Conservation (phyloP, 208 protist species). For the Trypanosoma platydactyli region DNA sequence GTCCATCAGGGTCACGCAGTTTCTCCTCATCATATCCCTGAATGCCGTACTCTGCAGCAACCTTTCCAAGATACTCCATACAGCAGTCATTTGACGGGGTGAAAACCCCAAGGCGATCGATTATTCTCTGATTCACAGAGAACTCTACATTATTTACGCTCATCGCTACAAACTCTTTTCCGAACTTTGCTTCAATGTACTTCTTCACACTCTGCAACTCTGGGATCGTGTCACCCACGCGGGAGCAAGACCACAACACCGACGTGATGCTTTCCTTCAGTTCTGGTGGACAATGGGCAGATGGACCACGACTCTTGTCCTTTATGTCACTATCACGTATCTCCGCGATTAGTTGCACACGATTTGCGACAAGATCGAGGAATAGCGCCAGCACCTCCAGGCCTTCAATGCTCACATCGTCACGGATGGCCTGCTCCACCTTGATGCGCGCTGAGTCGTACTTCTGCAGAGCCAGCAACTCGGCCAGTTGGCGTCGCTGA, state of each 20-base stretch:
- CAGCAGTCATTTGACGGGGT: conserved; percentile 81
- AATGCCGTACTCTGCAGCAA: conserved; percentile 76
- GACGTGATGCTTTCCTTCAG: conserved; percentile 90
- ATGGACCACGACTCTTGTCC: conserved; percentile 32
- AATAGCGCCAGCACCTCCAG: conserved; percentile 85
- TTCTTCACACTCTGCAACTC: conserved; percentile 78
- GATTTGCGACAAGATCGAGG: conserved; percentile 80
- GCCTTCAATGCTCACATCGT: conserved; percentile 88
- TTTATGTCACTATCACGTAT: conserved; percentile 48
- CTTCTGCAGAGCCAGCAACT: conserved; percentile 85
- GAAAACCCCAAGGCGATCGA: conserved; percentile 78
- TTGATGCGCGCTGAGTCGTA: conserved; percentile 90
- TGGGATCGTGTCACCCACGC: conserved; percentile 62
- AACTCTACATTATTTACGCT: conserved; percentile 78
- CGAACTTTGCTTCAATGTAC: conserved; percentile 82
- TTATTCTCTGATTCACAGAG: conserved; percentile 85
- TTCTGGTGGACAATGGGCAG: conserved; percentile 64
- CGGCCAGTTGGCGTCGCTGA: conserved; percentile 76
- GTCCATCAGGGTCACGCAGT: conserved; percentile 55
- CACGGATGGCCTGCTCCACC: conserved; percentile 85
- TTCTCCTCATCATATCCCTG: conserved; percentile 75
- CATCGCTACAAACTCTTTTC: conserved; percentile 83
- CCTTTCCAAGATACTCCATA: conserved; percentile 77
- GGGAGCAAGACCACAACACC: conserved; percentile 77
- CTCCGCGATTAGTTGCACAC: conserved; percentile 79